Conservation (phyloP, 2,329 filamentous ascomycete genomes). For the Cladosporium cucumerinum region DNA sequence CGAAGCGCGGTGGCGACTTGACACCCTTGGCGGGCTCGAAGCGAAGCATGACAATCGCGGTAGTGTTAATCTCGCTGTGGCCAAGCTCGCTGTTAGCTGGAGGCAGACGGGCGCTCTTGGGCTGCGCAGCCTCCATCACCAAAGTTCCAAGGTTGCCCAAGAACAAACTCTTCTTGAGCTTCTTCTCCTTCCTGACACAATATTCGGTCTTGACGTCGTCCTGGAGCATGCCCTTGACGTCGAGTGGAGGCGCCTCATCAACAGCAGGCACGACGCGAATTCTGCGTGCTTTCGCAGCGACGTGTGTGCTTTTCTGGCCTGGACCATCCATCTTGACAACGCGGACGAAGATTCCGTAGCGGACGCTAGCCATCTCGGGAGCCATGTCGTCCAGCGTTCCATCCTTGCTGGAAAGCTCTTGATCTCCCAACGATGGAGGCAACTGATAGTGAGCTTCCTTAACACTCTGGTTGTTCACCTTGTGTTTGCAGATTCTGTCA, state of each 20-base stretch:
- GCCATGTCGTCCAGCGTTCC: slow-evolving; percentile 57
- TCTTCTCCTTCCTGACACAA: slow-evolving; percentile 56
- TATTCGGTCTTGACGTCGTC: slow-evolving; percentile 46
- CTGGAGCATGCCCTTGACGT: slow-evolving; percentile 41
- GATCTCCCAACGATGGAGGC: slow-evolving; percentile 61
- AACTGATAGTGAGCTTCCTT: slow-evolving; percentile 55
- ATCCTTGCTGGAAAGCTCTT: slow-evolving; percentile 45
- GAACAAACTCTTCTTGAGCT: slow-evolving; percentile 58
- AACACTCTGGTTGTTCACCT: slow-evolving; percentile 49
- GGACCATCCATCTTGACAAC: slow-evolving; percentile 39
- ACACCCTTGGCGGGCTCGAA: slow-evolving; percentile 56
- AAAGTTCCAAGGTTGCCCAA: slow-evolving; percentile 58
- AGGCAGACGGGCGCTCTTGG: slow-evolving; percentile 53
- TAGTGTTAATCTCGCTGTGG: slow-evolving; percentile 48
- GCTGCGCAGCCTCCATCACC: slow-evolving; percentile 56
- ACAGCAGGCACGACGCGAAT: slow-evolving; percentile 59
- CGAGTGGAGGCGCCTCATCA: slow-evolving; percentile 59
- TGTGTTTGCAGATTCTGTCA: slow-evolving; percentile 57
- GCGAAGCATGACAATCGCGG: slow-evolving; percentile 55
- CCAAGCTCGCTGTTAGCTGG: slow-evolving; percentile 36
- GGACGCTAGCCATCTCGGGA: slow-evolving; percentile 60
- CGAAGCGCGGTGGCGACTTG: slow-evolving; percentile 52
- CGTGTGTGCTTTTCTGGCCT: slow-evolving; percentile 39
- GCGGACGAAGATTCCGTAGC: slow-evolving; percentile 50
- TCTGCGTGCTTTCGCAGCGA: slow-evolving; percentile 53